These are phyloP conservation scores for Pseudogymnoascus sp. DNA, from an alignment of 2,329 filamentous ascomycete species.

Conservation along the genomic window DNA sequence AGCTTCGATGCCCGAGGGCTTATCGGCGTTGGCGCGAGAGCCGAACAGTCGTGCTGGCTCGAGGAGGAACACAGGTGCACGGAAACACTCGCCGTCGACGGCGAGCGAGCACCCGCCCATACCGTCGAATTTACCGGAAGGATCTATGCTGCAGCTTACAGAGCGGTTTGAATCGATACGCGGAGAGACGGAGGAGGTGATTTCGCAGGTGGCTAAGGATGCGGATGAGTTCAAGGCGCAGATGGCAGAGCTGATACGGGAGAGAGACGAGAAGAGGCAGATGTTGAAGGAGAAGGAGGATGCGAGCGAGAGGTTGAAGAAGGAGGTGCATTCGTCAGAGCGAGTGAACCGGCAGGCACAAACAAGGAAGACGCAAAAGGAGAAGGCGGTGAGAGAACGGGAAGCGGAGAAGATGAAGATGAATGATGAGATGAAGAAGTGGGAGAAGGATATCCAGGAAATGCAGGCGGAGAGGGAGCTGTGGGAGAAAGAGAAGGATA, in stretches of 20 bases:
- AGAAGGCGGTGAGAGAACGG: constrained; percentile 63
- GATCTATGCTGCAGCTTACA: constrained; percentile 70
- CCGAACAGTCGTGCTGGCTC: constrained; percentile 45
- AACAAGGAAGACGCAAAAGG: constrained; percentile 70
- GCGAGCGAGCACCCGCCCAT: constrained; percentile 45
- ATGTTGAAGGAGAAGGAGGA: constrained; percentile 85
- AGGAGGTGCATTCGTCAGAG: constrained; percentile 72
- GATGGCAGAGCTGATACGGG: constrained; percentile 62
- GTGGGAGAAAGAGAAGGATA: constrained; percentile 47
- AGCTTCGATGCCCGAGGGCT: constrained; percentile 53
- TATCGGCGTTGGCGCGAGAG: constrained; percentile 59
- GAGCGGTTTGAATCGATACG: constrained; percentile 73
- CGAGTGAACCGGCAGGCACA: constrained; percentile 75
- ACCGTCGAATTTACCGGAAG: constrained; percentile 48
- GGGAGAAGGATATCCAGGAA: constrained; percentile 55
- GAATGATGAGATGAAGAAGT: constrained; percentile 61
- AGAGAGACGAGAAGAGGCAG: constrained; percentile 71
- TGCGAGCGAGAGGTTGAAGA: constrained; percentile 74
- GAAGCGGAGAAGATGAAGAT: constrained; percentile 61
- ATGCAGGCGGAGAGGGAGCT: constrained; percentile 50
- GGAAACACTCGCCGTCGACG: constrained; percentile 68
- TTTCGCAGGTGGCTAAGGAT: constrained; percentile 63
- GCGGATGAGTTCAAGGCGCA: constrained; percentile 62
- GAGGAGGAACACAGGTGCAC: constrained; percentile 62
- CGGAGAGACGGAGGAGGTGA: constrained; percentile 74